phyloP scores from a whole-genome alignment of 2,329 filamentous ascomycete species.

The Diaporthe batatas region DNA sequence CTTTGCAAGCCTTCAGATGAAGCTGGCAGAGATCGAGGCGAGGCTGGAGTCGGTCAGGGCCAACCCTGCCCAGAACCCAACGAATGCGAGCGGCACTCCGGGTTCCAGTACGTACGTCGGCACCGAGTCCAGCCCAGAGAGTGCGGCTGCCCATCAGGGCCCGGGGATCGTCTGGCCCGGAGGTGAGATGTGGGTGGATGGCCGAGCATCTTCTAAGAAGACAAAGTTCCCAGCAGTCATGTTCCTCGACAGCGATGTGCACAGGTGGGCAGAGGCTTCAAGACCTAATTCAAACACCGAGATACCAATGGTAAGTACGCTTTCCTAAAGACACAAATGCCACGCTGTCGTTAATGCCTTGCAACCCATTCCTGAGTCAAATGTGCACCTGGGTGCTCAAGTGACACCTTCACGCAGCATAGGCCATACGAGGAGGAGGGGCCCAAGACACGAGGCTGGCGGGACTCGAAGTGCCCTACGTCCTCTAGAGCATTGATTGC shows the following conservation, averaged over 20 bases:
- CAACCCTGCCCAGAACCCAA: not conserved
- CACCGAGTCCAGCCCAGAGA: conserved; percentile 10
- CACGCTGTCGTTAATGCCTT: not conserved
- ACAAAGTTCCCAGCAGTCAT: conserved; percentile 57
- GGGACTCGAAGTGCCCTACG: not conserved
- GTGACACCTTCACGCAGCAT: conserved; percentile 19
- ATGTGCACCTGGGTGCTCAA: conserved; percentile 8
- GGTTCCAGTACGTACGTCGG: conserved; percentile 20
- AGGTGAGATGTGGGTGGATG: conserved; percentile 44
- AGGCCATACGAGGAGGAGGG: not conserved
- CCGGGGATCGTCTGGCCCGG: conserved; percentile 3
- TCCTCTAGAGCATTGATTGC: not conserved
- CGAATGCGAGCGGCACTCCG: not conserved
- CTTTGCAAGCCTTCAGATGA: conserved; percentile 53
- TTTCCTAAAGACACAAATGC: not conserved
- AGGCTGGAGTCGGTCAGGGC: conserved; percentile 47
- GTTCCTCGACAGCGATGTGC: conserved; percentile 59
- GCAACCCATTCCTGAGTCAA: not conserved
- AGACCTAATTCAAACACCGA: conserved; percentile 55
- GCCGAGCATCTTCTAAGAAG: conserved; percentile 1
- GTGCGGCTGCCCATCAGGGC: not conserved
- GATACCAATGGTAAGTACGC: conserved; percentile 53
- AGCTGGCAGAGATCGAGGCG: conserved; percentile 55
- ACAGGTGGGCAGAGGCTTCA: conserved; percentile 53
- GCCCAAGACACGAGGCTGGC: no score